Base-by-base conservation (phyloP, 2,329 filamentous ascomycete genomes). In the Arachnomyces sp. region DNA sequence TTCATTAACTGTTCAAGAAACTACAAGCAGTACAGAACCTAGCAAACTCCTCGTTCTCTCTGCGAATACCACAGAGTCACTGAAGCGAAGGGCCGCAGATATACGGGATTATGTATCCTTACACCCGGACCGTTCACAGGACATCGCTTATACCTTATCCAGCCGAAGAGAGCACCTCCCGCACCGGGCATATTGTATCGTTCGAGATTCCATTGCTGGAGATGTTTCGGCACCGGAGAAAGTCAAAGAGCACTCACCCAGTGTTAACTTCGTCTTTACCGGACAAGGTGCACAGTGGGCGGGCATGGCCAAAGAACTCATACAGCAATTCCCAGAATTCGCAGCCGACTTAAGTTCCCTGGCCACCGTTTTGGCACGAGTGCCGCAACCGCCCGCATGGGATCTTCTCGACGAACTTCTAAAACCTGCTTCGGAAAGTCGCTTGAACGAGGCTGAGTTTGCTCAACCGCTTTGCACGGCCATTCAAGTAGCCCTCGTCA, bases 221-320 rank as follows among this genome's bases (percentile, higher is more conserved):
- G 21, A 25, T 9, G 21, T 25, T 25, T 25, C 21, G 21, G 21
- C 12, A 45, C 15, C 42, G 43, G 36, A 48, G 15, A 54, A 54
- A 33, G 28, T 45, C 5, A 52, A 52, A 13, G 8, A 36, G 1
- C 33, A 25, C 28, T 51, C 51, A 1, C 47, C 38, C 3, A 31
- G 11, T 38, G 32, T 49, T 8, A 13, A 18, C 18, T 38, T 36
- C 25, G 34, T 38, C 7, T 41, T 38, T 18, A 41, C 39, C 50
- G 8, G 48, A 1, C 39, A 54, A 38, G 52, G 52, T 2, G 49
- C 52, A 3, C 51, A 54, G 31, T 54, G 51, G 51, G 31, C 4
- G 43, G 28, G 8, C 34, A 47, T 41, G 39, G 16, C 15, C 11
- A 38, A 38, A 16, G 34, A 41, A 28, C 40, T 50, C 6, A 12